phyloP scores from a whole-genome alignment of 345 rosid genomes.

The Lumnitzera racemosa region DNA sequence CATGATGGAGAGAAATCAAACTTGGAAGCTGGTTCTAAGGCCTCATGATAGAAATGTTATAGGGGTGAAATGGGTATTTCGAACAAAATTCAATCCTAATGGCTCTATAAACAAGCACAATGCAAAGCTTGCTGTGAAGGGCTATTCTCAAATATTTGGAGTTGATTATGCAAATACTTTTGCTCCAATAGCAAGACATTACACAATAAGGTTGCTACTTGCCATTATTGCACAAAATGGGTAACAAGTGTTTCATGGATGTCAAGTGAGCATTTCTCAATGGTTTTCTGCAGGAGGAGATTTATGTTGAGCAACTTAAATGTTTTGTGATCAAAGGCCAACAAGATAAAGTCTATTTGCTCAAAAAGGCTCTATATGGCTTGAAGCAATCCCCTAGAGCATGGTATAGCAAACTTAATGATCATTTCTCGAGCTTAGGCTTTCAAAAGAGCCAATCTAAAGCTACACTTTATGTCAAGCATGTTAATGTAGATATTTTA shows the following conservation, averaged over 20 bases:
- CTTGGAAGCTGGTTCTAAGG: not conserved
- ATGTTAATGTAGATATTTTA: no score
- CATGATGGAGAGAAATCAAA: conserved; percentile 3
- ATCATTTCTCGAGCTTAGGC: no score
- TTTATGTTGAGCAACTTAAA: conserved; percentile 7
- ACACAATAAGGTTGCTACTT: not conserved
- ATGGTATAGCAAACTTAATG: no score
- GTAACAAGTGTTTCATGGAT: not conserved
- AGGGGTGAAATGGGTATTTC: conserved; percentile 1
- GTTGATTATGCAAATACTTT: conserved; percentile 9
- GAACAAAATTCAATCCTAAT: not conserved
- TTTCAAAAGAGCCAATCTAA: no score
- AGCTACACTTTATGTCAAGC: no score
- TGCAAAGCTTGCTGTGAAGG: not conserved
- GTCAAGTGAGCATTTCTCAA: not conserved
- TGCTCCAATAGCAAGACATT: not conserved
- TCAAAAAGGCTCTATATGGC: no score
- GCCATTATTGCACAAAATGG: conserved; percentile 4
- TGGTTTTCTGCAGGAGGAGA: conserved; percentile 3
- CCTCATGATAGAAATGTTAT: not conserved
- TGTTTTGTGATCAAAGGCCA: not conserved
- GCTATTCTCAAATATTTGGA: conserved; percentile 1
- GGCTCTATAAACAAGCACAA: conserved; percentile 3
- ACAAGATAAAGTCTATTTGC: no score
- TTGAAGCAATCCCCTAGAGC: no score